phyloP scores from a whole-genome alignment of 2,329 filamentous ascomycete species.

The Aciculosporium take region DNA sequence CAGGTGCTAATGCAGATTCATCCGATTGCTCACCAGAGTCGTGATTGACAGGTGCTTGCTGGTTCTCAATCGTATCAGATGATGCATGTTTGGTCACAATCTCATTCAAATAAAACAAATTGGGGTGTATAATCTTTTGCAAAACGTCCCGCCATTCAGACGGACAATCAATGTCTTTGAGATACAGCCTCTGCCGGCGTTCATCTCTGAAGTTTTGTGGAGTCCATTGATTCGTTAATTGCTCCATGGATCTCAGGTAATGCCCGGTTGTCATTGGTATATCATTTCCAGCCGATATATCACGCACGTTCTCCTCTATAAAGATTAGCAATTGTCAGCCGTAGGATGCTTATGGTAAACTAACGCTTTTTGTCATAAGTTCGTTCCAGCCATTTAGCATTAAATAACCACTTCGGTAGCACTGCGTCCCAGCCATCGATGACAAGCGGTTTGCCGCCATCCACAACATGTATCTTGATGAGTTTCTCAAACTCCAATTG shows the following conservation, averaged over 20 bases:
- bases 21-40: conserved; percentile 28
- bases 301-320: conserved; percentile 72
- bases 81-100: conserved; percentile 36
- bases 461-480: conserved; percentile 68
- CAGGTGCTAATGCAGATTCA: conserved; percentile 48
- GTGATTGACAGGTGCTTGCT: conserved; percentile 17
- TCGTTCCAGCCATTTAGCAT: conserved; percentile 61
- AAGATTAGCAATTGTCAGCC: conserved; percentile 10
- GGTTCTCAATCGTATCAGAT: background rate
- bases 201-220: conserved; percentile 63
- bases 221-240: conserved; percentile 71
- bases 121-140: conserved; percentile 60
- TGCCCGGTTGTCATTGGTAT: conserved; percentile 79
- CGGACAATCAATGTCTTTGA: conserved; percentile 96
- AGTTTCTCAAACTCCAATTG: conserved; percentile 74
- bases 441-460: conserved; percentile 74
- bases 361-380: conserved; percentile 67
- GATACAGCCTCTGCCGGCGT: conserved; percentile 71
- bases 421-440: conserved; percentile 75
- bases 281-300: conserved; percentile 57
- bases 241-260: conserved; percentile 76
- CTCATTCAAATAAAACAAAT: conserved; percentile 83
- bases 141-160: conserved; percentile 72
- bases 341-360: conserved; percentile 13
- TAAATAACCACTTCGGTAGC: conserved; percentile 67